These are phyloP conservation scores for Cryptococcus jaspeensis DNA, from an alignment of 1,284 basidiomycete genomes.

Conservation along the genomic window DNA sequence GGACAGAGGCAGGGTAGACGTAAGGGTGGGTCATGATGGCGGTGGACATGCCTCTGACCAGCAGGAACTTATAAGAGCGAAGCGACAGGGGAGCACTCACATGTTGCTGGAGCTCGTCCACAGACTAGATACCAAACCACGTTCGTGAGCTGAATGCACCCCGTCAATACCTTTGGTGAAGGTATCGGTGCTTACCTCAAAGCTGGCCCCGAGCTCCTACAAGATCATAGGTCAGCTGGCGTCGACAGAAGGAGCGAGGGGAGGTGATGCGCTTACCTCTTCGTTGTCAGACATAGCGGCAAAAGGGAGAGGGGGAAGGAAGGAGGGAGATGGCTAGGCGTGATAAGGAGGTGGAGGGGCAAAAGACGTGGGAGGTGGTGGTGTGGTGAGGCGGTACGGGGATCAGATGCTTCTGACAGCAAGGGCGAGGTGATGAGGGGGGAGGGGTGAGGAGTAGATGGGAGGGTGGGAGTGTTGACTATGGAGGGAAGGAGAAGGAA, in stretches of 20 bases:
- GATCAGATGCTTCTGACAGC: too few relatives aligned
- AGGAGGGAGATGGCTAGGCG: neutral
- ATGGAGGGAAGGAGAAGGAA: conserved; percentile 1
- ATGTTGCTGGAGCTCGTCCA: conserved; percentile 86
- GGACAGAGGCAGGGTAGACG: neutral
- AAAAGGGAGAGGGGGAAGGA: neutral
- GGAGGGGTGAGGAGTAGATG: neutral
- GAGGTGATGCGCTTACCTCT: conserved; percentile 8
- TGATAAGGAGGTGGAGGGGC: neutral
- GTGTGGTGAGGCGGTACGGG: too few relatives aligned
- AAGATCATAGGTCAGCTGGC: neutral
- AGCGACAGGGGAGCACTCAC: conserved; percentile 53
- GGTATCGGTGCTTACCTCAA: conserved; percentile 7
- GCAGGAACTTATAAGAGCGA: too few relatives aligned
- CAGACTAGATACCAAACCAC: conserved; percentile 58
- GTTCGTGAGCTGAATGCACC: conserved; percentile 50
- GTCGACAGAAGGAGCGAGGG: neutral
- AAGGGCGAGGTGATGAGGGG: too few relatives aligned
- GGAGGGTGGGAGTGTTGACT: too few relatives aligned
- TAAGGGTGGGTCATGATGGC: neutral
- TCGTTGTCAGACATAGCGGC: conserved; percentile 18
- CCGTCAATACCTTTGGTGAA: neutral
- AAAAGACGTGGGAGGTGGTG: neutral
- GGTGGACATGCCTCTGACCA: too few relatives aligned
- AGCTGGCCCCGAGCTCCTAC: conserved; percentile 4